Conservation (phyloP, 148 eudicot species). For the Oxyria digyna region DNA sequence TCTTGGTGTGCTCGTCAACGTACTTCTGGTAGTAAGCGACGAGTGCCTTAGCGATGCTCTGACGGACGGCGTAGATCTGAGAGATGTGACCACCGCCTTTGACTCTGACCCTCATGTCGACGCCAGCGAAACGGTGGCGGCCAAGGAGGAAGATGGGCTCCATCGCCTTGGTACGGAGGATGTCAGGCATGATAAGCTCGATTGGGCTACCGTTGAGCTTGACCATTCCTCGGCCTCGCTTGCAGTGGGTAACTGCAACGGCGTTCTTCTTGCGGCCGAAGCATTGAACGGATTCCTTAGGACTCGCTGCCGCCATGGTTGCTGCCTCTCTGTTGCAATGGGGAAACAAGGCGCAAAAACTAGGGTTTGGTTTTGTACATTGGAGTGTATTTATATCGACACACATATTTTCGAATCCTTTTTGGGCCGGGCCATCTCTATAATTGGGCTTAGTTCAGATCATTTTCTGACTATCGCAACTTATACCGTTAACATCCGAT, state of each 20-base stretch:
- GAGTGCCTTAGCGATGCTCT: conserved; percentile 21
- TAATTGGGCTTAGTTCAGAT: no score
- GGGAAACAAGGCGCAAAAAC: background rate
- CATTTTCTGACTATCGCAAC: no score
- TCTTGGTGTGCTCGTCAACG: conserved; percentile 27
- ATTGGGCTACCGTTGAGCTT: conserved; percentile 23
- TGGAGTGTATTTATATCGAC: background rate
- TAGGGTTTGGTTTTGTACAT: background rate
- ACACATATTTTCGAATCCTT: no score
- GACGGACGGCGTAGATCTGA: conserved; percentile 26
- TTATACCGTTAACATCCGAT: no score
- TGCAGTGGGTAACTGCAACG: conserved; percentile 28
- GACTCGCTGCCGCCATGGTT: conserved; percentile 15
- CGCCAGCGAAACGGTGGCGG: conserved; percentile 22
- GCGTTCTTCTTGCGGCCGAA: conserved; percentile 32
- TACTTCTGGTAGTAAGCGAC: conserved; percentile 27
- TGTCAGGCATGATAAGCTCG: conserved; percentile 22
- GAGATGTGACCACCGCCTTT: conserved; percentile 26
- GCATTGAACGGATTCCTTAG: conserved; percentile 22
- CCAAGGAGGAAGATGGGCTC: conserved; percentile 27
- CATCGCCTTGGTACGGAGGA: conserved; percentile 24
- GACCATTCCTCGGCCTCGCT: conserved; percentile 19
- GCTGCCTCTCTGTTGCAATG: background rate
- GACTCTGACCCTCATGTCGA: conserved; percentile 23
- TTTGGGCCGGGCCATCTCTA: background rate